Evolutionary conservation across 768 basidiomycete species (phyloP).

Genomic region (Obba rivulosa): DNA sequence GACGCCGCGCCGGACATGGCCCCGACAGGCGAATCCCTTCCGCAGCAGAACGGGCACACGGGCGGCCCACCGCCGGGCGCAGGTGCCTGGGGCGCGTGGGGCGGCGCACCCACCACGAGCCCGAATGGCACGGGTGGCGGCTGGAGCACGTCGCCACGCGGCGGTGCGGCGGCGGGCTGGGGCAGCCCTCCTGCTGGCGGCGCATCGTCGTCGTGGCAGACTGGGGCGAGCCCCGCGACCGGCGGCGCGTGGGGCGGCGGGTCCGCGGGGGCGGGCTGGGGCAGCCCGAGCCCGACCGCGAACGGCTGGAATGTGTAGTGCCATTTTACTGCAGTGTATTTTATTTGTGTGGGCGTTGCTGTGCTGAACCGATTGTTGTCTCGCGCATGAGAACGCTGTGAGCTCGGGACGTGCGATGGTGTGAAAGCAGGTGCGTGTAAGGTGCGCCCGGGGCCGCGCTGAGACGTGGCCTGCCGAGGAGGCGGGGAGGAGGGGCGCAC

Average conservation of each 20-base stretch:
- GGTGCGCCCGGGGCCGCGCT: too few species aligned
- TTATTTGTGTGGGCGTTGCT: neutral
- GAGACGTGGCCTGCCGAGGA: too few species aligned
- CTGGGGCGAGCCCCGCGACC: slow-evolving; percentile 8
- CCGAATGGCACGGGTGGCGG: slow-evolving; percentile 14
- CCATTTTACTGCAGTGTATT: neutral
- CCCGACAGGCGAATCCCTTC: slow-evolving; percentile 10
- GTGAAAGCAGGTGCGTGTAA: too few species aligned
- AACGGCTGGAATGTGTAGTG: slow-evolving; percentile 28
- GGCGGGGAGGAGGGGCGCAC: too few species aligned
- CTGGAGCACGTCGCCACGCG: slow-evolving; percentile 27
- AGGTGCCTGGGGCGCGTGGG: slow-evolving; percentile 15
- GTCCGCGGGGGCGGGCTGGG: slow-evolving; percentile 18
- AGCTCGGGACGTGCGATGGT: too few species aligned
- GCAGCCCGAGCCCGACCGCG: slow-evolving; percentile 21
- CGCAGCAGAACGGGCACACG: slow-evolving; percentile 6
- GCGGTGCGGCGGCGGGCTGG: slow-evolving; percentile 22
- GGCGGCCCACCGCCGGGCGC: slow-evolving; percentile 12
- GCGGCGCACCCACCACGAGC: neutral
- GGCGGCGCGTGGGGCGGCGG: slow-evolving; percentile 5
- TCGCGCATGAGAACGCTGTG: too few species aligned
- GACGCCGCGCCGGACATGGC: slow-evolving; percentile 10
- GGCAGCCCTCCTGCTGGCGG: too few species aligned
- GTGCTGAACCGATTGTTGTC: too few species aligned
- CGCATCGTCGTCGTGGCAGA: too few species aligned